These are phyloP conservation scores for Gaertneriomyces semiglobifer DNA, from an alignment of 192 early-diverging fungal species.

Conservation along the genomic window DNA sequence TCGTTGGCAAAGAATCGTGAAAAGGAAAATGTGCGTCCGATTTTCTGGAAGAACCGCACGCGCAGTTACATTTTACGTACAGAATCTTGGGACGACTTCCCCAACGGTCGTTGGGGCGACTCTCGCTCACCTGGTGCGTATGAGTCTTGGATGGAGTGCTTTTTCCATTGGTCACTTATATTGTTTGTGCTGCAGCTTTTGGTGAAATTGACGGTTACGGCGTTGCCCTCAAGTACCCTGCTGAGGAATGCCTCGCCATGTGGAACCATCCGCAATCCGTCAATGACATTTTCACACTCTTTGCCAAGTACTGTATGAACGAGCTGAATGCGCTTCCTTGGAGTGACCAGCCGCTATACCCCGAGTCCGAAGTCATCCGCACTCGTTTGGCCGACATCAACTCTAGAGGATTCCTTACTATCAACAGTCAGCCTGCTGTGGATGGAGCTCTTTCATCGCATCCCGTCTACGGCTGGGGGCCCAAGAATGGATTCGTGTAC, in stretches of 20 bases:
- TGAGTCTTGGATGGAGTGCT: not conserved
- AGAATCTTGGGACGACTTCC: constrained; percentile 95
- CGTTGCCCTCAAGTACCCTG: constrained; percentile 68
- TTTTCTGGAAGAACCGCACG: constrained; percentile 97
- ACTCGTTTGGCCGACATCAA: constrained; percentile 69
- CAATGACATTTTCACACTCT: constrained; percentile 69
- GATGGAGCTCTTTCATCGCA: constrained; percentile 81
- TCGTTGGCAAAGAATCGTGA: constrained; percentile 81
- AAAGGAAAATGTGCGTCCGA: constrained; percentile 95
- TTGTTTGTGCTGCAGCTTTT: constrained; percentile 33
- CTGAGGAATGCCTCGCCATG: constrained; percentile 63
- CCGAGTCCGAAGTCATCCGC: constrained; percentile 74
- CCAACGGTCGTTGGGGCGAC: constrained; percentile 98
- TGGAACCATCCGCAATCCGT: constrained; percentile 74
- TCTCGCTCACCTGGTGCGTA: constrained; percentile 84
- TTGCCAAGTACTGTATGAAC: constrained; percentile 81
- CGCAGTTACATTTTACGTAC: constrained; percentile 87
- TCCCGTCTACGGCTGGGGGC: constrained; percentile 87
- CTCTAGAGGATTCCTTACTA: constrained; percentile 82
- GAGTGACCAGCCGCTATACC: constrained; percentile 76
- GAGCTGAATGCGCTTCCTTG: constrained; percentile 83
- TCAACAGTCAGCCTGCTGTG: constrained; percentile 93
- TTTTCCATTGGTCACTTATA: not conserved
- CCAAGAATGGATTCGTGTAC: constrained; percentile 92
- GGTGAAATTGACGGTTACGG: constrained; percentile 72